These are phyloP conservation scores for Verticillium nubilum DNA, from an alignment of 2,329 filamentous ascomycete genomes.

Conservation along the genomic window DNA sequence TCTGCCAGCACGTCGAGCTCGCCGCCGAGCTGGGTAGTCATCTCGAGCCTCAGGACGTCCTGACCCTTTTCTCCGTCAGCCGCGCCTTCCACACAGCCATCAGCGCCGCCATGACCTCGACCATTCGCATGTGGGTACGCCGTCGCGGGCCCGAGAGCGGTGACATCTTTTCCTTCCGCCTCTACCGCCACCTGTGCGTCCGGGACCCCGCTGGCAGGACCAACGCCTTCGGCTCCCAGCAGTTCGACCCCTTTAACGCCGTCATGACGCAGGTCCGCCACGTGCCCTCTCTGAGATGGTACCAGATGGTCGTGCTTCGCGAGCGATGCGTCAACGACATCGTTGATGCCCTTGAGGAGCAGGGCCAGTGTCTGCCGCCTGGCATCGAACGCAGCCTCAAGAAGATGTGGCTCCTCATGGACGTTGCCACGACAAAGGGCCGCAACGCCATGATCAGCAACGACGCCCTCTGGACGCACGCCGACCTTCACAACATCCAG, in stretches of 20 bases:
- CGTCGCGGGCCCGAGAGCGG: conserved; percentile 50
- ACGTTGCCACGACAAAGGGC: conserved; percentile 51
- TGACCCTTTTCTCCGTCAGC: conserved; percentile 61
- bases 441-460: conserved; percentile 52
- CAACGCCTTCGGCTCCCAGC: conserved; percentile 20
- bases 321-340: conserved; percentile 56
- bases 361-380: conserved; percentile 51
- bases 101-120: conserved; percentile 52
- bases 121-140: conserved; percentile 50
- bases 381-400: conserved; percentile 43
- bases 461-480: conserved; percentile 46
- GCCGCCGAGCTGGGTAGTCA: conserved; percentile 48
- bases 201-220: conserved; percentile 51
- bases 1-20: conserved; percentile 44
- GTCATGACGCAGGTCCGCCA: conserved; percentile 29
- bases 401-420: conserved; percentile 71
- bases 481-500: conserved; percentile 56
- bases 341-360: conserved; percentile 50
- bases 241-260: conserved; percentile 6
- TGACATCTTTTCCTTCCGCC: conserved; percentile 53
- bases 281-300: conserved; percentile 61
- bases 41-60: conserved; percentile 49
- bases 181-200: conserved; percentile 53
- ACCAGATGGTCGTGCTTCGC: conserved; percentile 59
- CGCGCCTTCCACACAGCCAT: conserved; percentile 56